phyloP scores from a whole-genome alignment of 73 alveolate genomes.

The Blepharisma japonicum region DNA sequence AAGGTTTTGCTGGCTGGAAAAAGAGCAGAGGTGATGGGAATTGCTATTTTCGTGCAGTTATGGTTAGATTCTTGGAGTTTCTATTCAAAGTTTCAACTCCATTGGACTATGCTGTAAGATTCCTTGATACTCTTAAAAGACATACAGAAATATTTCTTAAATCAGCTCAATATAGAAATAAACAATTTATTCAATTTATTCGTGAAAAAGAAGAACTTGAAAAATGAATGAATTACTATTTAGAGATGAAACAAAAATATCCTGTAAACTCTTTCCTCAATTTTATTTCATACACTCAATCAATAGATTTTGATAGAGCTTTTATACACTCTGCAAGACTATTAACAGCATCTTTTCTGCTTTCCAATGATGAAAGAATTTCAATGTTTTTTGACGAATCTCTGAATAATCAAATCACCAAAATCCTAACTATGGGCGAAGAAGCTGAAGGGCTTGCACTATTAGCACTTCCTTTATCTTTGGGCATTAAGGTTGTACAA shows the following conservation, averaged over 20 bases:
- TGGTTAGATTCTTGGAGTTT: not conserved
- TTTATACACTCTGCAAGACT: not conserved
- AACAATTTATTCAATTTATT: too few species aligned
- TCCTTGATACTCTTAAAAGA: too few species aligned
- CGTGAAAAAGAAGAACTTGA: too few species aligned
- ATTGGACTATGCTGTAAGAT: not conserved
- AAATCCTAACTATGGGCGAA: not conserved
- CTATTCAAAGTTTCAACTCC: not conserved
- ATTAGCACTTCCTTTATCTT: not conserved
- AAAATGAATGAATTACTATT: too few species aligned
- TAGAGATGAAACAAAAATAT: too few species aligned
- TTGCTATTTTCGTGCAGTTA: conserved; percentile 27
- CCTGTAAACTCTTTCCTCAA: not conserved
- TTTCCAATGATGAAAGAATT: not conserved
- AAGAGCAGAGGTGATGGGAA: conserved; percentile 23
- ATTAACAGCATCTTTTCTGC: not conserved
- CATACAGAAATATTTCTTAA: too few species aligned
- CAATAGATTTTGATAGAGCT: not conserved
- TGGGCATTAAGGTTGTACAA: not conserved
- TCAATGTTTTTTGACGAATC: not conserved
- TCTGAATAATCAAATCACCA: not conserved
- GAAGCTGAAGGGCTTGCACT: conserved; percentile 2
- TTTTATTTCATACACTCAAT: not conserved
- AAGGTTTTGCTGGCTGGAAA: conserved; percentile 12
- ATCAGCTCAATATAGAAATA: too few species aligned